These are phyloP conservation scores for Boletus vermiculosoides DNA, from an alignment of 768 basidiomycete species.

Conservation along the genomic window DNA sequence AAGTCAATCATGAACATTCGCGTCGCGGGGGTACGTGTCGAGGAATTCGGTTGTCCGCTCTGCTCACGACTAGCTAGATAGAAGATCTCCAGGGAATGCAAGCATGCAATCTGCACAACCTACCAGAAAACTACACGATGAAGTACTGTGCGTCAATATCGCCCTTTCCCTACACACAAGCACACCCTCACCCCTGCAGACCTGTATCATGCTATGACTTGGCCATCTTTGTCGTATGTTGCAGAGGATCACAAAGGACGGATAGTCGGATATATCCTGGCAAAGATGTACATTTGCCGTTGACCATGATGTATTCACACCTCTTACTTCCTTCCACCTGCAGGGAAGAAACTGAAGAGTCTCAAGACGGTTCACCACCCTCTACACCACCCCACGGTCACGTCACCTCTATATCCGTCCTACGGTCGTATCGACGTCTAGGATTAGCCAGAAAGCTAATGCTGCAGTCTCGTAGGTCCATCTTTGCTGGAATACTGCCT, in stretches of 20 bases:
- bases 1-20: slow-evolving; percentile 30
- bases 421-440: slow-evolving; percentile 85
- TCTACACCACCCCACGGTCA: slow-evolving; percentile 72
- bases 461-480: slow-evolving; percentile 80
- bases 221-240: slow-evolving; percentile 92
- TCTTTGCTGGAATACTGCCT: background rate
- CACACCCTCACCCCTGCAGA: slow-evolving; percentile 45
- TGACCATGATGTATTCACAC: background rate
- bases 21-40: slow-evolving; percentile 26
- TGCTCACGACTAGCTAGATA: slow-evolving; percentile 47
- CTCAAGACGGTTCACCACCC: slow-evolving; percentile 51
- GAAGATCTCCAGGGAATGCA: slow-evolving; percentile 93
- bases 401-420: slow-evolving; percentile 94
- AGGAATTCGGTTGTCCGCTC: background rate
- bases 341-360: slow-evolving; percentile 55
- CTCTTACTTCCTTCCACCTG: slow-evolving; percentile 25
- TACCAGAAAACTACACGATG: slow-evolving; percentile 90
- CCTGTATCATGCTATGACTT: slow-evolving; percentile 86
- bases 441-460: slow-evolving; percentile 94
- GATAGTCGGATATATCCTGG: slow-evolving; percentile 94
- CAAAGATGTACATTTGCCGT: slow-evolving; percentile 73
- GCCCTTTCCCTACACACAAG: background rate
- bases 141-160: slow-evolving; percentile 57
- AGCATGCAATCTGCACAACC: slow-evolving; percentile 87
- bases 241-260: slow-evolving; percentile 87